These are phyloP conservation scores for Trichophyton benhamiae DNA, from an alignment of 2,329 filamentous ascomycete genomes.

Conservation along the genomic window DNA sequence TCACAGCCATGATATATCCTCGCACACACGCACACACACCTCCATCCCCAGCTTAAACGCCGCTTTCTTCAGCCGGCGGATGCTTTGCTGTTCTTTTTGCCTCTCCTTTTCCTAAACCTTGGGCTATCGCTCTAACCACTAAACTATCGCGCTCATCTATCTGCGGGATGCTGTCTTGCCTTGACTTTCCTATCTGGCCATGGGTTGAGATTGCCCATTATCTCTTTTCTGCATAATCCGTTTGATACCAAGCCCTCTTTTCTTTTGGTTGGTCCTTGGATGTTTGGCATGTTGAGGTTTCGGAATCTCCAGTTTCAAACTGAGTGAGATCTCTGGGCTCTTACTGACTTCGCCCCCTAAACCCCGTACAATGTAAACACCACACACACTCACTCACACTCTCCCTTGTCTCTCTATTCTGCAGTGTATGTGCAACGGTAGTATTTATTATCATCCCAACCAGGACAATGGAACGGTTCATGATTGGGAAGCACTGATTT, in stretches of 20 bases:
- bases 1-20: background rate
- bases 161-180: background rate
- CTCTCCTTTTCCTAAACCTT: background rate
- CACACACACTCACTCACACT: background rate
- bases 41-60: background rate
- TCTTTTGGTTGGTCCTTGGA: background rate
- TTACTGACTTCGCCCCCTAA: background rate
- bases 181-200: background rate
- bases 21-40: background rate
- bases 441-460: constrained; percentile 2
- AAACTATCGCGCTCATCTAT: background rate
- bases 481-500: background rate
- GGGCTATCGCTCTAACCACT: background rate
- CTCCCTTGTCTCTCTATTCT: background rate
- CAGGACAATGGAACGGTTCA: background rate
- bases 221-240: background rate
- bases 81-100: background rate
- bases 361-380: background rate
- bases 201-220: background rate
- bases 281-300: background rate
- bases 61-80: background rate
- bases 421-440: constrained; percentile 1
- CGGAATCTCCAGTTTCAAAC: background rate
- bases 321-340: background rate
- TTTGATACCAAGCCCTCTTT: background rate